These are phyloP conservation scores for Diaporthe sp. DNA, from an alignment of 2,329 filamentous ascomycete species.

Conservation along the genomic window DNA sequence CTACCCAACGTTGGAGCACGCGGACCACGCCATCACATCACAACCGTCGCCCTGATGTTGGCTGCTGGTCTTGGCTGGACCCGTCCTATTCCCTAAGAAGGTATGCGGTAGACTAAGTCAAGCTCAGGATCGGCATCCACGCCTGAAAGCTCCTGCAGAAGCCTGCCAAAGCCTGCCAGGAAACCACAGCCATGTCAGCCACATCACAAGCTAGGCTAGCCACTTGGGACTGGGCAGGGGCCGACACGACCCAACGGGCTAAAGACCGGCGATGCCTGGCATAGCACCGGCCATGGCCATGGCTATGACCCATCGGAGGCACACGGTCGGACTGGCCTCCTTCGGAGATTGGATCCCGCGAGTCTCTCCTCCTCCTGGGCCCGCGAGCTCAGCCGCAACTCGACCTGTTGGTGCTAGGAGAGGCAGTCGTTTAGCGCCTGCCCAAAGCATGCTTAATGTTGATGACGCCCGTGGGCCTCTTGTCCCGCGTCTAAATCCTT, in stretches of 20 bases:
- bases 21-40: conserved; percentile 9
- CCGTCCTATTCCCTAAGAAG: background rate
- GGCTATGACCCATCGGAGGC: conserved; percentile 1
- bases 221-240: background rate
- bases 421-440: conserved; percentile 2
- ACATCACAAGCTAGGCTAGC: conserved; percentile 17
- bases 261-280: conserved; percentile 16
- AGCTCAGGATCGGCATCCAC: conserved; percentile 25
- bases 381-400: conserved; percentile 28
- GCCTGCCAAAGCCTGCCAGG: conserved; percentile 15
- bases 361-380: background rate
- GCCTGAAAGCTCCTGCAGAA: conserved; percentile 24
- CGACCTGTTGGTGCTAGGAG: conserved; percentile 25
- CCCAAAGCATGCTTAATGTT: conserved; percentile 18
- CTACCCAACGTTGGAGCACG: conserved; percentile 7
- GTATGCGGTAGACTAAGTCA: conserved; percentile 1
- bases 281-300: conserved; percentile 20
- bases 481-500: background rate
- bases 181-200: conserved; percentile 30
- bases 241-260: conserved; percentile 18
- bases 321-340: background rate
- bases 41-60: background rate
- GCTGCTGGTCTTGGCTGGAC: conserved; percentile 10
- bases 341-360: background rate
- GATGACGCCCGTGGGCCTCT: conserved; percentile 24